These are phyloP conservation scores for Fagus sylvatica DNA, from an alignment of 306 rosid species.

Conservation along the genomic window DNA sequence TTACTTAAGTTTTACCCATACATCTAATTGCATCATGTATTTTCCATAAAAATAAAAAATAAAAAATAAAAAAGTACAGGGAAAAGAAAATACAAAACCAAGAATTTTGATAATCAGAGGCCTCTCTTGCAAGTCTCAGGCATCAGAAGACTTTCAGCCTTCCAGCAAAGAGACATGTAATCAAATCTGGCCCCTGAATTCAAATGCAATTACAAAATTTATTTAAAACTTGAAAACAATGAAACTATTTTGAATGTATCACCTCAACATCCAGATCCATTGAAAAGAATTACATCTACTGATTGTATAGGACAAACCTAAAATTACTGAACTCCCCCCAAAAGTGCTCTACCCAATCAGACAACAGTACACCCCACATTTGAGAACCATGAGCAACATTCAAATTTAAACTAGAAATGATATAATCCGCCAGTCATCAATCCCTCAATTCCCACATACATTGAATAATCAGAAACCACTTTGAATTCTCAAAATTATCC, in stretches of 20 bases:
- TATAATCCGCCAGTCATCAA: neutral
- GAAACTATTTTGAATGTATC: neutral
- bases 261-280: neutral
- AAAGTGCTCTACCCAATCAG: neutral
- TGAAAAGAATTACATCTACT: neutral
- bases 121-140: neutral
- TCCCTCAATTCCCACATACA: neutral
- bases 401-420: neutral
- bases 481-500: neutral
- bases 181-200: neutral
- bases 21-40: no score
- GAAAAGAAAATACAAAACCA: no score
- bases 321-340: neutral
- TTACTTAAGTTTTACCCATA: no score
- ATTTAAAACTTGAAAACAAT: neutral
- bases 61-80: no score
- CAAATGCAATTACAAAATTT: neutral
- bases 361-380: constrained; percentile 6
- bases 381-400: neutral
- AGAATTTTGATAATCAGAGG: neutral
- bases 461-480: neutral
- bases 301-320: neutral
- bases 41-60: no score
- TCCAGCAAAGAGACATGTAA: neutral
- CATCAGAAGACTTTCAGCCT: neutral